Percentiles rank a stretch among this genome's conserved stretches.
Conservation (phyloP, 768 basidiomycete species). For the Saitozyma podzolica region DNA sequence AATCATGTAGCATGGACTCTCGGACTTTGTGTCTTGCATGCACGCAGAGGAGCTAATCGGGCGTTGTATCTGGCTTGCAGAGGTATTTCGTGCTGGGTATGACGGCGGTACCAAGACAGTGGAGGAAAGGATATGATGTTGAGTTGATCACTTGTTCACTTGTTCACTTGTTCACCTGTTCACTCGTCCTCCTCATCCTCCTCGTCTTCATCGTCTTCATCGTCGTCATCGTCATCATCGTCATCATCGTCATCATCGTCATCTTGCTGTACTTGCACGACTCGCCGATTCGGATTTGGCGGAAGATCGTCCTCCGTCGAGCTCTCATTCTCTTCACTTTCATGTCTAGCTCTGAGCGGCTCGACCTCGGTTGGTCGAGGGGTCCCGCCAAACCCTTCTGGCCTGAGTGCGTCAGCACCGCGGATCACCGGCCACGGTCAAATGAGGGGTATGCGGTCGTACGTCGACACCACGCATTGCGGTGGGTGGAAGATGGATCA, state of each 20-base stretch:
- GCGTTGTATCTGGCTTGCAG: no score
- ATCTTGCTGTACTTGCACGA: no score
- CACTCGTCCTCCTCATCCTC: conserved; percentile 4
- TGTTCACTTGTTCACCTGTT: background rate
- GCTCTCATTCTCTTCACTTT: no score
- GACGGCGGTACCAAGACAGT: background rate
- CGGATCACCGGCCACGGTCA: no score
- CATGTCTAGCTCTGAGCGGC: background rate
- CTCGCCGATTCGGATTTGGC: no score
- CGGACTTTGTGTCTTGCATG: no score
- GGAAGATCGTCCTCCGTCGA: no score
- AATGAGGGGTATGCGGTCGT: no score
- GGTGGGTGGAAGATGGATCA: no score
- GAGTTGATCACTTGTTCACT: background rate
- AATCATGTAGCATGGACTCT: no score
- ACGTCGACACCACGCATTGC: no score
- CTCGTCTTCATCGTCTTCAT: conserved; percentile 11
- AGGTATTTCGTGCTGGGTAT: background rate
- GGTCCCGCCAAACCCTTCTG: conserved; percentile 32
- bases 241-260: conserved; percentile 10
- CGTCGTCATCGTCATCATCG: conserved; percentile 11
- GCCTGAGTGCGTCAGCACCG: conserved; percentile 11
- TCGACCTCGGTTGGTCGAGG: conserved; percentile 25
- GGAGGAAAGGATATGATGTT: background rate
- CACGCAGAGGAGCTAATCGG: background rate